phyloP scores from a whole-genome alignment of 768 basidiomycete species.

The Boletales sp. region DNA sequence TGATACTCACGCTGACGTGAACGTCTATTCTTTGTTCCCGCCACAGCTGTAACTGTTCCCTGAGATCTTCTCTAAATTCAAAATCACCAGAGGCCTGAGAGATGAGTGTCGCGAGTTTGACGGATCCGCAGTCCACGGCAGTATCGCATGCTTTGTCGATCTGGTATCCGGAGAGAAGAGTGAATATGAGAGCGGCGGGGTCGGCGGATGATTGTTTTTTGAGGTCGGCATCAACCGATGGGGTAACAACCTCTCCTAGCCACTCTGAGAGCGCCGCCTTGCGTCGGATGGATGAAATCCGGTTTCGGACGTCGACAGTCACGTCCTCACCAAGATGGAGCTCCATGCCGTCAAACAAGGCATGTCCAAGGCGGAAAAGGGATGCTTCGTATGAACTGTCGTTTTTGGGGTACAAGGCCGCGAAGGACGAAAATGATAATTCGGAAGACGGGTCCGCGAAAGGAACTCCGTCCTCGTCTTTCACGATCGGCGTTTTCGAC shows the following conservation, averaged over 20 bases:
- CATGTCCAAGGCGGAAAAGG: conserved; percentile 84
- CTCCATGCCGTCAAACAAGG: conserved; percentile 84
- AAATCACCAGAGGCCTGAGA: conserved; percentile 82
- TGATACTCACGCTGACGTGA: conserved; percentile 62
- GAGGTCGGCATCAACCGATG: conserved; percentile 70
- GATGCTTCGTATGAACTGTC: conserved; percentile 73
- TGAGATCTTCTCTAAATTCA: conserved; percentile 68
- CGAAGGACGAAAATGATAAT: conserved; percentile 78
- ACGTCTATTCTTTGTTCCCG: conserved; percentile 67
- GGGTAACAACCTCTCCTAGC: conserved; percentile 71
- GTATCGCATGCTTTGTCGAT: conserved; percentile 75
- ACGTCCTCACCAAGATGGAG: conserved; percentile 52
- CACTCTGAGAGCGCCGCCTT: conserved; percentile 80
- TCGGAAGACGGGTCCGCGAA: conserved; percentile 59
- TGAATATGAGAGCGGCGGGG: conserved; percentile 59
- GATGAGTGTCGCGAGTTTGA: conserved; percentile 85
- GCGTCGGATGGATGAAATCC: conserved; percentile 60
- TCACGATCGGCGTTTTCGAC: conserved; percentile 63
- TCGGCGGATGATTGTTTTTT: conserved; percentile 43
- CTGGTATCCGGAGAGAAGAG: conserved; percentile 83
- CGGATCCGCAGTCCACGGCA: conserved; percentile 70
- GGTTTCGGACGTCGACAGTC: conserved; percentile 59
- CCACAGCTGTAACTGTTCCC: conserved; percentile 80
- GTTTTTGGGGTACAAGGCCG: conserved; percentile 61
- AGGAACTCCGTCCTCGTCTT: conserved; percentile 68